Conservation (phyloP, 306 rosid genomes). For the Vicia sativa region DNA sequence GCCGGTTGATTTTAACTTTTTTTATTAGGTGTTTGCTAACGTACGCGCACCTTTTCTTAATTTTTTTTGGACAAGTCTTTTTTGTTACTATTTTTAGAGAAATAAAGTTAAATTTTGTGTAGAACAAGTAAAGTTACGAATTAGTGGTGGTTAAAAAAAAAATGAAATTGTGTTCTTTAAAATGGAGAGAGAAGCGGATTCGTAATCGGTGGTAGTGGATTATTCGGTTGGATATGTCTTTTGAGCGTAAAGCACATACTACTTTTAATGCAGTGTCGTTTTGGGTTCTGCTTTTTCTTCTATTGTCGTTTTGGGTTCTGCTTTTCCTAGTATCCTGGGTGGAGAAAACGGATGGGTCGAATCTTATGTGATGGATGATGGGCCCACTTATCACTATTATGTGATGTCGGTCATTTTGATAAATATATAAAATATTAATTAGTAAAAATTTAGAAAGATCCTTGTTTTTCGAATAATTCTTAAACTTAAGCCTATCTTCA, state of each 20-base stretch:
- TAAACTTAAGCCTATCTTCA: too few relatives aligned
- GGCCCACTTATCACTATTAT: not conserved
- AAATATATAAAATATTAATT: too few relatives aligned
- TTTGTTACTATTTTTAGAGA: too few relatives aligned
- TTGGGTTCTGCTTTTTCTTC: not conserved
- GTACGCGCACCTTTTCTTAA: conserved; percentile 33
- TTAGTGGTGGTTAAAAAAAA: too few relatives aligned
- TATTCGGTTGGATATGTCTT: conserved; percentile 48
- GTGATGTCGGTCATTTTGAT: not conserved
- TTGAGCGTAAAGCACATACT: conserved; percentile 39
- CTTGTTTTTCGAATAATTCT: too few relatives aligned
- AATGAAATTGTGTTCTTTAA: too few relatives aligned
- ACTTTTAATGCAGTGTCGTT: conserved; percentile 30
- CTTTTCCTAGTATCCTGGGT: conserved; percentile 29
- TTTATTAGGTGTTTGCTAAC: conserved; percentile 35
- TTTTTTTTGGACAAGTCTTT: too few relatives aligned
- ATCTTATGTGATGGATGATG: conserved; percentile 31
- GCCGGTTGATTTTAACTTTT: conserved; percentile 36
- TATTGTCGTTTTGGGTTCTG: conserved; percentile 16
- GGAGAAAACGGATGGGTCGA: conserved; percentile 21
- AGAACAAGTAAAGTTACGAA: too few relatives aligned
- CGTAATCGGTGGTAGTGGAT: conserved; percentile 37
- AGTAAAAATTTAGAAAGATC: too few relatives aligned
- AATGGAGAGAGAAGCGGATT: conserved; percentile 31
- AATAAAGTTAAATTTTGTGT: too few relatives aligned